phyloP scores from a whole-genome alignment of 2,329 filamentous ascomycete genomes.

The Hymenoscyphus occultus region DNA sequence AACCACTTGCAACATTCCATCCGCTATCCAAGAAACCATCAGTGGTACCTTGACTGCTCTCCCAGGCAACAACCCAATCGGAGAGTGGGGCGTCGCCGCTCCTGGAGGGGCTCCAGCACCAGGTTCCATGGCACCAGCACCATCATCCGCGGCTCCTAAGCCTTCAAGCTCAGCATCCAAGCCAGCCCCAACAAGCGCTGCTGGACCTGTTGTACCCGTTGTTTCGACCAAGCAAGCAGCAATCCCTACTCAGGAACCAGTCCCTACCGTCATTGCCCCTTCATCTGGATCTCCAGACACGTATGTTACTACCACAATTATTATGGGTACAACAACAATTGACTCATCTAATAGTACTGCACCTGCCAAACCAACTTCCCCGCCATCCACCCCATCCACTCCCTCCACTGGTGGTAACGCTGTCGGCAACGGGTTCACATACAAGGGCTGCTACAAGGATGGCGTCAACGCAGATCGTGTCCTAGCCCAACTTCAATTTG shows the following conservation, averaged over 20 bases:
- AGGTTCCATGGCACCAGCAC: slow-evolving; percentile 6
- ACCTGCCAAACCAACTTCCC: slow-evolving; percentile 14
- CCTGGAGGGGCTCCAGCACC: slow-evolving; percentile 6
- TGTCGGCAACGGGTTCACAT: slow-evolving; percentile 38
- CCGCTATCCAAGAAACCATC: slow-evolving; percentile 47
- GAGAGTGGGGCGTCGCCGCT: slow-evolving; percentile 44
- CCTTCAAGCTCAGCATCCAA: slow-evolving; percentile 12
- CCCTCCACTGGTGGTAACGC: slow-evolving; percentile 6
- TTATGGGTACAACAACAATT: background rate
- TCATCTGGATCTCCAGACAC: slow-evolving; percentile 18
- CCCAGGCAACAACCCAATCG: slow-evolving; percentile 55
- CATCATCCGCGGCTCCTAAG: slow-evolving; percentile 14
- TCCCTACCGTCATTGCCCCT: slow-evolving; percentile 8
- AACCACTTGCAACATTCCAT: slow-evolving; percentile 49
- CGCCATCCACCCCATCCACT: background rate
- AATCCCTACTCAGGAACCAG: background rate
- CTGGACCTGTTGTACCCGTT: background rate
- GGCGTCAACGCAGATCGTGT: slow-evolving; percentile 36
- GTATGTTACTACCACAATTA: background rate
- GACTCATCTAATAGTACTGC: slow-evolving; percentile 5
- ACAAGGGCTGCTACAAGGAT: slow-evolving; percentile 44
- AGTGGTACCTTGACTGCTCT: slow-evolving; percentile 46
- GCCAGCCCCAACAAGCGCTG: slow-evolving; percentile 5
- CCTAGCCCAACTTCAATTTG: slow-evolving; percentile 41
- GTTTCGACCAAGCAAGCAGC: background rate